Base-by-base conservation (phyloP, 192 early-diverging fungal genomes). In the Coemansia sp. region DNA sequence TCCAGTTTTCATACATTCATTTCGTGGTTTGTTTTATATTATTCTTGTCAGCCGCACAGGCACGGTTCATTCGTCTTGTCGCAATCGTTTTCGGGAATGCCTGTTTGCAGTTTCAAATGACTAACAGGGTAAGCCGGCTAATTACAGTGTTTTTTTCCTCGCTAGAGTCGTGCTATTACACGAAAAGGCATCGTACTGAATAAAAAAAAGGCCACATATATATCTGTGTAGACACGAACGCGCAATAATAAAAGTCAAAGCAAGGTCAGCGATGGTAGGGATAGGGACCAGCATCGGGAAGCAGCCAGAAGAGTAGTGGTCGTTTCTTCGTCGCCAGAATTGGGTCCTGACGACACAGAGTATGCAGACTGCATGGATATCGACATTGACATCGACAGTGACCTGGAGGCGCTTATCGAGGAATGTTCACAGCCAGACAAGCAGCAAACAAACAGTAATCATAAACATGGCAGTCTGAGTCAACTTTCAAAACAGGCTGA, bases 301-400 rank as follows among this genome's bases (percentile, higher is more conserved):
- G 36, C 36, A 38, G 36, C 36, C 11, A 12, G 36, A 38, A 38
- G 11, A 38, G 36, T 38, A 38, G 36, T 38, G 5, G 36, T 38
- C 1, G 5, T 38, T 10, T 6, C 36, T 0, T 38, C 36, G 5
- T 38, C 36, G 36, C 36, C 36, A 38, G 36, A 38, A 12, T 38
- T 12, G 36, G 36, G 1, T 5, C 49, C 49, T 51, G 49, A 22
- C 17, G 49, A 22, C 17, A 51, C 7, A 17, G 51, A 50, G 62
- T 49, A 52, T 33, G 12, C 36, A 38, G 38, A 48, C 3, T 42
- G 50, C 49, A 50, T 50, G 14, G 45, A 61, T 28, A 7, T 56
- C n/a, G 67, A 70, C 42, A 31, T 71, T 12, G 72, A 74, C 25
- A 62, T 74, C 20, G 77, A 80, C 66, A 80, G 77, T 59, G 77